Base-by-base conservation (phyloP, 148 eudicot genomes). In the Arctostaphylos glauca region DNA sequence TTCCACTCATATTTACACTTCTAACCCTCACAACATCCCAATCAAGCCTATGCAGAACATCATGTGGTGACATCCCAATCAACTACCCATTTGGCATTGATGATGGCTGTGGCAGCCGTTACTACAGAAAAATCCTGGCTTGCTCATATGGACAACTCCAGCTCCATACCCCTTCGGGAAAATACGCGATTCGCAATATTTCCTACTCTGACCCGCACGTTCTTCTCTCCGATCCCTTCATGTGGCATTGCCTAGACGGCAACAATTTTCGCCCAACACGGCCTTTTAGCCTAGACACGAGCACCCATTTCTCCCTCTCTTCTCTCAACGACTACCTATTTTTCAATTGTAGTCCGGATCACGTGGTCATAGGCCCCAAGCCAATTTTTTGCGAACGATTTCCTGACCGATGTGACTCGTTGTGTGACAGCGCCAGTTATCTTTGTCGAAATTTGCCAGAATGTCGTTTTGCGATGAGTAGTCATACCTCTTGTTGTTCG, bases 191-290 rank as follows among this genome's bases (percentile, higher is more conserved):
- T 50, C 90, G 82, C 58, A 84, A 83, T 10, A 83, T 96, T 5
- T 86, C 87, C 84, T 96, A 96, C 77, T 76, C 93, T 3, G 97
- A 94, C 59, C 97, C 99, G 0, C 97, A 96, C 83, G 77, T 94
- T 14, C 82, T 96, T 31, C 85, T 96, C 18, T 62, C 91, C 15
- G 98, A 94, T 53, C 97, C 97, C 0, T 85, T 74, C 78, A 96
- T 96, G 99, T 96, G 99, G 99, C 85, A 74, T 6, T 96, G 99
- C 83, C 88, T 78, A 21, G 99, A 96, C 81, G 93, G 93, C 3
- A 64, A 83, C 38, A 76, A 80, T 43, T 94, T 92, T 55, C 91
- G 99, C 15, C 92, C 95, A 48, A 85, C 92, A 2, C 84, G 91
- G 50, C 97, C 98, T 4, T 94, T 96, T 48, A 94, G 97, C 82